Percentiles rank a stretch among this genome's conserved stretches.
Evolutionary conservation across 306 rosid genomes (phyloP).

Genomic region (Carpinus viminea): DNA sequence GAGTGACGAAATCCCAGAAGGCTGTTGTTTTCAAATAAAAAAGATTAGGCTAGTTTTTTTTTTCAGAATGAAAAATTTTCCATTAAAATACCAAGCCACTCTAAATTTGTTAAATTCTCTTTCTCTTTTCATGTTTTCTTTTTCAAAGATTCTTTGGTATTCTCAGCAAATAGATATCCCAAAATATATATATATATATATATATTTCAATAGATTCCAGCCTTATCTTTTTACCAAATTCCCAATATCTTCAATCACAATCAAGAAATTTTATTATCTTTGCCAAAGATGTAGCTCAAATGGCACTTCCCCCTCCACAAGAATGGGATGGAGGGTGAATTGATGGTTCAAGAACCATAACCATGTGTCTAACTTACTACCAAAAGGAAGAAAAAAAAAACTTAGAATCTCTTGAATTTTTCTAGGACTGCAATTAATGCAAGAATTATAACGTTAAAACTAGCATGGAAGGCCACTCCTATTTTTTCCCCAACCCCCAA

Average conservation of each 20-base stretch:
- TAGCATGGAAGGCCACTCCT: neutral
- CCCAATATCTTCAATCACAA: neutral
- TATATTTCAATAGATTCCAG: conserved; percentile 4
- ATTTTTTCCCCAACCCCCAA: conserved; percentile 6
- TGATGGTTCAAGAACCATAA: neutral
- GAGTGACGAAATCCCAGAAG: conserved; percentile 10
- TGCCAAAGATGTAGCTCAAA: neutral
- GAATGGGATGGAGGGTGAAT: neutral
- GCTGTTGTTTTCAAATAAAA: neutral
- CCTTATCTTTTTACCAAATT: neutral
- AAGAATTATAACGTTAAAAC: neutral
- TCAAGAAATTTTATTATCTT: neutral
- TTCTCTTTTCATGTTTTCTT: neutral
- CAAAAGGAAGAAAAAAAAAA: neutral
- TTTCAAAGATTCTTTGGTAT: neutral
- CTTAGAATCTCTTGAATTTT: neutral
- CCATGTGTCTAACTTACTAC: neutral
- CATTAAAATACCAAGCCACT: conserved; percentile 11
- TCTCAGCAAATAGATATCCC: neutral
- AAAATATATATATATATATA: neutral
- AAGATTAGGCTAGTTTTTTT: neutral
- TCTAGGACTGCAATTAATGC: neutral
- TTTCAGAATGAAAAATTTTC: neutral
- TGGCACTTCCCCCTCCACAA: neutral
- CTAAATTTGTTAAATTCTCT: neutral